Percentiles rank a stretch among this genome's conserved stretches.
phyloP scores from a whole-genome alignment of 805 yeast species.

The Candida gorgasii region DNA sequence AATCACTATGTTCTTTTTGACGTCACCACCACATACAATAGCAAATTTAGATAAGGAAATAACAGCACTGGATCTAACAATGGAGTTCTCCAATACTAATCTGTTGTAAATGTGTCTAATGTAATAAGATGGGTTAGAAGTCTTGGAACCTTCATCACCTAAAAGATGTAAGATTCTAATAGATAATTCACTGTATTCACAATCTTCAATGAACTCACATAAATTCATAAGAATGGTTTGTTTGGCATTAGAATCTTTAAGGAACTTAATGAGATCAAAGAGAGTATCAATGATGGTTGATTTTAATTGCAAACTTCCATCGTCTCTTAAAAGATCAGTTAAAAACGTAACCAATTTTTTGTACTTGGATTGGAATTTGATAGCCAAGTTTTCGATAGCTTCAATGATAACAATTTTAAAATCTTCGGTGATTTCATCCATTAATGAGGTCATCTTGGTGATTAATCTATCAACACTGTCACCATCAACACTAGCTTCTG shows the following conservation, averaged over 20 bases:
- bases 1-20: constrained; percentile 68
- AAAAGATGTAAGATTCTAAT: constrained; percentile 90
- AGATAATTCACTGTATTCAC: constrained; percentile 91
- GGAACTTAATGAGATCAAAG: constrained; percentile 84
- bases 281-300: constrained; percentile 88
- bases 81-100: constrained; percentile 92
- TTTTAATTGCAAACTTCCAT: constrained; percentile 85
- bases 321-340: constrained; percentile 82
- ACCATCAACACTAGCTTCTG: constrained; percentile 25
- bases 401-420: constrained; percentile 93
- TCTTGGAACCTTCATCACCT: constrained; percentile 92
- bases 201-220: constrained; percentile 97
- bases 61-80: constrained; percentile 94
- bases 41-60: constrained; percentile 91
- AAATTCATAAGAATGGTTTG: constrained; percentile 82
- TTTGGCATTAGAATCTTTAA: constrained; percentile 69
- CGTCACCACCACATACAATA: constrained; percentile 64
- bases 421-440: constrained; percentile 94
- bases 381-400: constrained; percentile 87
- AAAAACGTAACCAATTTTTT: constrained; percentile 78
- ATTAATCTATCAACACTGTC: constrained; percentile 85
- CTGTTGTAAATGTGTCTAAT: constrained; percentile 96
- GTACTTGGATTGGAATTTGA: constrained; percentile 91
- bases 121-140: constrained; percentile 82
- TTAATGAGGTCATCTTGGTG: constrained; percentile 80